Base-by-base conservation (phyloP, 2,329 filamentous ascomycete genomes). In the Fusarium musae region DNA sequence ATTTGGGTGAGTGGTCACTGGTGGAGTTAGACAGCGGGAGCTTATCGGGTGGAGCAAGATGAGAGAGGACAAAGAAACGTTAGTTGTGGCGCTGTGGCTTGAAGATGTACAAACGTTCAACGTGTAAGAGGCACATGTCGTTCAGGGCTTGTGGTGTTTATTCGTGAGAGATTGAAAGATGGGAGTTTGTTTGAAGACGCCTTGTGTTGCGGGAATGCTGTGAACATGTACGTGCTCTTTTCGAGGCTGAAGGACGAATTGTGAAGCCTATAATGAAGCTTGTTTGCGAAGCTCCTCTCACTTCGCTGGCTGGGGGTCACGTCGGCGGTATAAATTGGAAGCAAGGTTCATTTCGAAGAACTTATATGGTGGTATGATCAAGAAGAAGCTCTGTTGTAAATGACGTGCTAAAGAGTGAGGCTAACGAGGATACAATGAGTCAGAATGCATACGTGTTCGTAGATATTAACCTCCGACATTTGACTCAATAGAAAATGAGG, bases 21-120 rank as follows among this genome's bases (percentile, higher is more conserved):
- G 74, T 73, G 74, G 74, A 64, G 74, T 64, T 64, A 50, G 36
- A 28, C 54, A 66, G 50, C 58, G 71, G 68, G 68, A 74, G 71
- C 65, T 69, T 72, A 69, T 61, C 54, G 57, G 53, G 61, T 65
- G 67, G 70, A 70, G 70, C 54, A 43, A 36, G 37, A 49, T 12
- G 30, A 19, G 23, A 19, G 40, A 30, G 16, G 23, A 57, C 59
- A 61, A 65, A 47, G 37, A 59, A 54, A 47, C 17, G 44, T 44
- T 37, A 53, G 44, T 26, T 71, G 66, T 73, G 70, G 59, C 70
- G 60, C 28, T 75, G 63, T 66, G 61, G 60, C 65, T 68, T n/a
- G 46, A 49, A 49, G 46, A 49, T n/a, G 26, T 15, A 7, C 34
- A 36, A 16, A 17, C 12, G 26, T 30, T n/a, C 26, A 46, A 26